These are phyloP conservation scores for Ramaria sp. DNA, from an alignment of 768 basidiomycete genomes.

Conservation along the genomic window DNA sequence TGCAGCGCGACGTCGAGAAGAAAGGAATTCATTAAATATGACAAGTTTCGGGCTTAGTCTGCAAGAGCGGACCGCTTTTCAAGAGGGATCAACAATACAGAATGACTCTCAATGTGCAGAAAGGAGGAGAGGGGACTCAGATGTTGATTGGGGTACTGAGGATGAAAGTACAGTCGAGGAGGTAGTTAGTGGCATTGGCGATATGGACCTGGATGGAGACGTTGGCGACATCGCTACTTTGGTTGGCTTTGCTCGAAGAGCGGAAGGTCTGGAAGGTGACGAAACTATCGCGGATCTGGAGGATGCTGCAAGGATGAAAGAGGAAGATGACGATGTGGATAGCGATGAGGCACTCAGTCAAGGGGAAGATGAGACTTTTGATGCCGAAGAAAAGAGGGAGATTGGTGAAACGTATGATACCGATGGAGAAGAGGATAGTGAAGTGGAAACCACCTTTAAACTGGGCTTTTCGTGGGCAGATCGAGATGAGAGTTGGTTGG, in stretches of 20 bases:
- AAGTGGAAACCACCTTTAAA: conserved; percentile 14
- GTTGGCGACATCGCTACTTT: conserved; percentile 11
- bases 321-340: conserved; percentile 12
- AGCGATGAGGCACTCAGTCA: conserved; percentile 22
- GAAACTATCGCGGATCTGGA: conserved; percentile 58
- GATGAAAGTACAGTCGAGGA: conserved; percentile 26
- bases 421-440: conserved; percentile 25
- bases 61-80: conserved; percentile 39
- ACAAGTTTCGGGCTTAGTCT: conserved; percentile 36
- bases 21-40: conserved; percentile 16
- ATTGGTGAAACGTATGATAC: conserved; percentile 28
- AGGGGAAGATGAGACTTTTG: conserved; percentile 18
- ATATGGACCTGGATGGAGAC: conserved; percentile 60
- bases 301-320: conserved; percentile 37
- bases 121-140: conserved; percentile 51
- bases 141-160: conserved; percentile 55
- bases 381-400: conserved; percentile 17
- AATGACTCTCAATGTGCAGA: conserved; percentile 33
- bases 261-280: conserved; percentile 44
- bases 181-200: conserved; percentile 30
- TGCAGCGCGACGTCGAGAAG: conserved; percentile 13
- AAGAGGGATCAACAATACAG: conserved; percentile 21
- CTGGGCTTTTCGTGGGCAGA: conserved; percentile 31
- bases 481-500: conserved; percentile 47
- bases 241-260: conserved; percentile 20